These are phyloP conservation scores for Globisporangium ultimum DNA, from an alignment of 352 stramenopile species.

Conservation along the genomic window DNA sequence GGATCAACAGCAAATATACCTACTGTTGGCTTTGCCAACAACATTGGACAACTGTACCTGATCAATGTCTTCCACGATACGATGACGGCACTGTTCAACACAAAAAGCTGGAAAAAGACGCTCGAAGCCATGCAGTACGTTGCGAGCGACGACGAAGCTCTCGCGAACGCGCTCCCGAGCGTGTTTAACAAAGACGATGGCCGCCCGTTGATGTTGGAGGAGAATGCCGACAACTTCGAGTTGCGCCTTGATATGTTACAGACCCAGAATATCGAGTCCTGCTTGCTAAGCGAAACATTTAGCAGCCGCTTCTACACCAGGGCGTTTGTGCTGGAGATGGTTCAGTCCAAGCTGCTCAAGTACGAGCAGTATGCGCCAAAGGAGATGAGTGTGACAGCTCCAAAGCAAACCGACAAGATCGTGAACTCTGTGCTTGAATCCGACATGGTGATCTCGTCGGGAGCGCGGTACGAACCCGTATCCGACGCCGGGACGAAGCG, in stretches of 20 bases:
- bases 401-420: conserved; percentile 15
- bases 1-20: not conserved
- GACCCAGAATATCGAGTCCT: conserved; percentile 29
- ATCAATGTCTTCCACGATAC: conserved; percentile 27
- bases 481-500: conserved; percentile 8
- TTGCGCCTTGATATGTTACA: conserved; percentile 12
- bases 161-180: conserved; percentile 23
- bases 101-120: conserved; percentile 28
- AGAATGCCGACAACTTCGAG: conserved; percentile 1
- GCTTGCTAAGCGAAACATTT: conserved; percentile 18
- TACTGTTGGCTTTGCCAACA: conserved; percentile 22
- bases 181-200: conserved; percentile 16
- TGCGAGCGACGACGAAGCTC: conserved; percentile 3
- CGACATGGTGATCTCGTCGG: conserved; percentile 20
- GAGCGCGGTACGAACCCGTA: conserved; percentile 12
- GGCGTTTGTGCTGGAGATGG: conserved; percentile 25
- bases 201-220: conserved; percentile 20
- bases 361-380: conserved; percentile 3
- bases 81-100: conserved; percentile 25
- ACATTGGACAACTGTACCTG: conserved; percentile 21
- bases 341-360: conserved; percentile 19
- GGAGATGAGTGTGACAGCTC: not conserved
- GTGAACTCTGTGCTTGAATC: conserved; percentile 6
- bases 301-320: conserved; percentile 21
- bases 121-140: conserved; percentile 22